Evolutionary conservation across 2,329 filamentous ascomycete species (phyloP), one percentile per base, ranked within the genome.

Genomic region (Neoscytalidium dimidiatum): DNA sequence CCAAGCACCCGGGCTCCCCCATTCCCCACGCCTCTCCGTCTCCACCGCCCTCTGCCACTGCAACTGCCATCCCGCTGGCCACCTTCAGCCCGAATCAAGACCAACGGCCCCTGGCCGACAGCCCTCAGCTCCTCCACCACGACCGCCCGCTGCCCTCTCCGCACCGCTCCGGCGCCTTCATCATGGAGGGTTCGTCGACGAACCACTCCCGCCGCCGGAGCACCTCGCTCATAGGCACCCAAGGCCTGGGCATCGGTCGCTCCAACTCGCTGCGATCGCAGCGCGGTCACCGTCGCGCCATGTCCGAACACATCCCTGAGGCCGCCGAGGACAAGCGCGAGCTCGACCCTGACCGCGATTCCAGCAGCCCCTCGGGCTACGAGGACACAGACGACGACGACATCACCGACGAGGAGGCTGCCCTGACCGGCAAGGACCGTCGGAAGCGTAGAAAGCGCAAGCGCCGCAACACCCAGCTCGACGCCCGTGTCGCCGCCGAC

Each of bases 341-440:
- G 31, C 21, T 52, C 43, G 53, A 64, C 13, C 31, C 29, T 38
- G 43, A 57, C 28, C 75, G 69, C 23, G 72, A 67, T 67, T 80
- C 78, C 29, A 75, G 74, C 58, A 78, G 78, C 70, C 56, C 56
- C 9, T 77, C 75, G 58, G 86, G 88, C 69, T 82, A 86, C 71
- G 86, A 88, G 73, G 74, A 69, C 84, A 87, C 62, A 29, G 90
- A 92, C 69, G 89, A 92, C 68, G 91, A 91, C 29, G 87, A 80
- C 26, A 77, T 91, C 67, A 91, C 94, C 71, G 94, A 97, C 74
- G 94, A 96, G 79, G 94, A 97, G 83, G 92, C 91, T 2, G 94
- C 93, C 0, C 82, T 97, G 70, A 96, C 92, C 41, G 84, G 85
- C 67, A 86, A 88, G 72, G 91, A 94, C 71, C 86, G 87, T 75